These are phyloP conservation scores for Hypoxylon perforatum DNA, from an alignment of 495 filamentous ascomycete genomes.

Conservation along the genomic window DNA sequence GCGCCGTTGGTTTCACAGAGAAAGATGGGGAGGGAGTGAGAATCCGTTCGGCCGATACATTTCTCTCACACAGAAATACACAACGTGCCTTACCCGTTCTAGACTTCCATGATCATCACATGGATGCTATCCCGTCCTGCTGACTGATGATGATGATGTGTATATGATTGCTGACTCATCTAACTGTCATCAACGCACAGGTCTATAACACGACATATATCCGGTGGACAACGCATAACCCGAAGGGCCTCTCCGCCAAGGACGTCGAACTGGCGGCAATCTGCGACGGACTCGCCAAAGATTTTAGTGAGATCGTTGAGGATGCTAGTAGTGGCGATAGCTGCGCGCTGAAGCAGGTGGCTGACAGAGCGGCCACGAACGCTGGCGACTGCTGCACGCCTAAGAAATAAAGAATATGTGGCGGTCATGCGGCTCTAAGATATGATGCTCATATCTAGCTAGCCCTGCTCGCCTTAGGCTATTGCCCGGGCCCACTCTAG, in stretches of 20 bases:
- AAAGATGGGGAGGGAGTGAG: conserved; percentile 11
- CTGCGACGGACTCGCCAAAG: conserved; percentile 69
- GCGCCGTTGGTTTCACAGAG: not conserved
- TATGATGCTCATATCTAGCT: conserved; percentile 4
- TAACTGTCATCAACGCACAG: conserved; percentile 44
- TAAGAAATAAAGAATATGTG: conserved; percentile 36
- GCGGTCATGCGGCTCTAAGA: not conserved
- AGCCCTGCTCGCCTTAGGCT: too few species aligned
- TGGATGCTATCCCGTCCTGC: conserved; percentile 1
- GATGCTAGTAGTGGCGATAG: conserved; percentile 29
- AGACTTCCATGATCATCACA: conserved; percentile 1
- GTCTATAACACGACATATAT: conserved; percentile 71
- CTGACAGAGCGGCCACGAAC: conserved; percentile 48
- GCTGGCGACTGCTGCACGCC: conserved; percentile 62
- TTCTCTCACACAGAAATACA: too few species aligned
- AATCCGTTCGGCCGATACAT: too few species aligned
- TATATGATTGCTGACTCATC: conserved; percentile 30
- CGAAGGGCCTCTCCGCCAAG: conserved; percentile 74
- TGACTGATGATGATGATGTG: conserved; percentile 15
- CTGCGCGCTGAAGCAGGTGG: conserved; percentile 45
- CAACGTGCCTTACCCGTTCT: not conserved
- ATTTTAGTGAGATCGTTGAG: conserved; percentile 60
- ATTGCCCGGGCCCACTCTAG: not conserved
- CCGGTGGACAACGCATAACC: conserved; percentile 80
- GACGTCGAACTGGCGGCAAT: conserved; percentile 73